Evolutionary conservation across 169 alveolate species (phyloP).

Genomic region (Hepatocystis sp.): DNA sequence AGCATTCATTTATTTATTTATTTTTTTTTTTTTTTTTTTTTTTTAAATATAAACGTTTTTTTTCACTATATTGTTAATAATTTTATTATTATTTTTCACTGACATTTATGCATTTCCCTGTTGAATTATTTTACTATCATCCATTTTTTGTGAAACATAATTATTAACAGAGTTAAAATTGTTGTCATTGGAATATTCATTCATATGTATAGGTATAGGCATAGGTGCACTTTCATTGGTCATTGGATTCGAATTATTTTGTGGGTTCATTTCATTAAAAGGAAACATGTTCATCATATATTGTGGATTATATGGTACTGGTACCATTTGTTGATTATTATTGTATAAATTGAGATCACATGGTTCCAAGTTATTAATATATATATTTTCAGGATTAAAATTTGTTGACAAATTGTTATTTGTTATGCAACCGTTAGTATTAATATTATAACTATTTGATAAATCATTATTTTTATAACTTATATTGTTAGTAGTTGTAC

Average conservation of each 20-base stretch:
- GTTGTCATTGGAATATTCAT: constrained; percentile 15
- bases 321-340: constrained; percentile 29
- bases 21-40: too few relatives aligned
- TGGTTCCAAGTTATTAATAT: constrained; percentile 42
- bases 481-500: constrained; percentile 39
- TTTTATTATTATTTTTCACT: too few relatives aligned
- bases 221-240: constrained; percentile 26
- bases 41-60: too few relatives aligned
- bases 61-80: too few relatives aligned
- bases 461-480: constrained; percentile 35
- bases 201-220: too few relatives aligned
- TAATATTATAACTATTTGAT: constrained; percentile 1
- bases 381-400: constrained; percentile 32
- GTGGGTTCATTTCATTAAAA: constrained; percentile 28
- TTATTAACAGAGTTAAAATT: constrained; percentile 39
- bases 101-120: too few relatives aligned
- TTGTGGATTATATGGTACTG: constrained; percentile 17
- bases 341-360: constrained; percentile 21
- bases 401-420: constrained; percentile 11
- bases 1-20: too few relatives aligned
- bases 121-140: too few relatives aligned
- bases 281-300: constrained; percentile 51
- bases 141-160: constrained; percentile 9
- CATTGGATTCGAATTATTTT: constrained; percentile 40
- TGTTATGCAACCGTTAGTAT: not conserved